Base-by-base conservation (phyloP, 768 basidiomycete species). In the Kwoniella dendrophila region DNA sequence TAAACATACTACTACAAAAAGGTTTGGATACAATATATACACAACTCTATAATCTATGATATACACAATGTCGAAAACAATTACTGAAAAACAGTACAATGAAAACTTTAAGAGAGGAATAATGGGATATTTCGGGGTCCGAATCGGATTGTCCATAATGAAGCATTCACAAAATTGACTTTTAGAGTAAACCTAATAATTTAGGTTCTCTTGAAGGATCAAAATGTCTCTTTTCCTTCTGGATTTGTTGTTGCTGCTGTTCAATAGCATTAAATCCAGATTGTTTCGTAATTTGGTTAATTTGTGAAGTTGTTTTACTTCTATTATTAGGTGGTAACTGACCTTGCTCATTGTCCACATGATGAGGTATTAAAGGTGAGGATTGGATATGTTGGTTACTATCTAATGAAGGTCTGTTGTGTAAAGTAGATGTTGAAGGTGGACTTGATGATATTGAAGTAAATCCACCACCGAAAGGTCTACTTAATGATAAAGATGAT, bases 141-240 rank as follows among this genome's bases (percentile, higher is more conserved):
- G n/a, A n/a, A n/a, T n/a, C n/a, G n/a, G n/a, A n/a, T n/a, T n/a
- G n/a, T n/a, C n/a, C n/a, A n/a, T n/a, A n/a, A n/a, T n/a, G n/a
- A n/a, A n/a, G n/a, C n/a, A n/a, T n/a, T n/a, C n/a, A n/a, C n/a
- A n/a, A n/a, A n/a, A n/a, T n/a, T n/a, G n/a, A n/a, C n/a, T n/a
- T n/a, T 58, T 33, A 60, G 26, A 70, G 56, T 16, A 70, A 52
- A 34, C 66, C 66, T 12, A 72, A 43, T n/a, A 72, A 36, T 53
- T 68, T 72, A 1, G 71, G 71, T 54, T 72, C 71, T 48, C 65
- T 60, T 5, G 61, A 66, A 18, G 71, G 71, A 57, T 72, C 71
- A 44, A 69, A 72, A 62, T 72, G 71, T 33, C 63, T 57, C 38
- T 62, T 67, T 24, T 50, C 69, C 2, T 56, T 62, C 20, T 51